Evolutionary conservation across 2,329 filamentous ascomycete genomes (phyloP).

Genomic region (Sarocladium brachiariae): DNA sequence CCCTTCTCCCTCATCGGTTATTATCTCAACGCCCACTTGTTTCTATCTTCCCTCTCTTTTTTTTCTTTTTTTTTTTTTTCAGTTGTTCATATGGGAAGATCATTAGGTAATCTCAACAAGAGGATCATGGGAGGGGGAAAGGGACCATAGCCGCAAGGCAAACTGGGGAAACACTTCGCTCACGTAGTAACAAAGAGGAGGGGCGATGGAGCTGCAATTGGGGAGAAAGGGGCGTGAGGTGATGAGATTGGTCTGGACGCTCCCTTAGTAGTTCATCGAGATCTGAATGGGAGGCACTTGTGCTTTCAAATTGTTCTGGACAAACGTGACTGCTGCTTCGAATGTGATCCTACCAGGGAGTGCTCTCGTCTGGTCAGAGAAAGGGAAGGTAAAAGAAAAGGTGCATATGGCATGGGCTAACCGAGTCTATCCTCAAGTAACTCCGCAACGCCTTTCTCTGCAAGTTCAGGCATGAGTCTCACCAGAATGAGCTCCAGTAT

Average conservation of each 20-base stretch:
- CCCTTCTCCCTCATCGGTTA: no score
- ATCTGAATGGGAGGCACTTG: conserved; percentile 21
- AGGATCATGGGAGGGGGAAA: conserved; percentile 18
- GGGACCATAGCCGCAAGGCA: conserved; percentile 22
- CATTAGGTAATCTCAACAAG: conserved; percentile 9
- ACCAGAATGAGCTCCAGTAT: conserved; percentile 77
- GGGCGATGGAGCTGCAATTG: no score
- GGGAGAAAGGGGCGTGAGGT: not conserved
- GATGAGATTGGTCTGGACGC: conserved; percentile 12
- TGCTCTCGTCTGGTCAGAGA: no score
- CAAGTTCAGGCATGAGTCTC: conserved; percentile 76
- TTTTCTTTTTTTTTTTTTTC: conserved; percentile 14
- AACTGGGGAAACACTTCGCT: not conserved
- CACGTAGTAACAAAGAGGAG: conserved; percentile 1
- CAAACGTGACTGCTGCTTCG: no score
- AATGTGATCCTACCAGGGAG: no score
- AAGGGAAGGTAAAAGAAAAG: not conserved
- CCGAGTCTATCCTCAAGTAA: conserved; percentile 66
- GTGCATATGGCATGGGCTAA: conserved; percentile 9
- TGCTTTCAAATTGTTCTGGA: no score
- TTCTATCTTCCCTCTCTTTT: conserved; percentile 11
- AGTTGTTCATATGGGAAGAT: conserved; percentile 9
- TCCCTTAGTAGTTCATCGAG: conserved; percentile 13
- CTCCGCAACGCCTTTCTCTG: conserved; percentile 62
- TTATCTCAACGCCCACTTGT: no score